A percentile compares a stretch with the other conserved stretches of the same genome.
phyloP scores from a whole-genome alignment of 208 protist genomes.

The Crithidia thermophila region DNA sequence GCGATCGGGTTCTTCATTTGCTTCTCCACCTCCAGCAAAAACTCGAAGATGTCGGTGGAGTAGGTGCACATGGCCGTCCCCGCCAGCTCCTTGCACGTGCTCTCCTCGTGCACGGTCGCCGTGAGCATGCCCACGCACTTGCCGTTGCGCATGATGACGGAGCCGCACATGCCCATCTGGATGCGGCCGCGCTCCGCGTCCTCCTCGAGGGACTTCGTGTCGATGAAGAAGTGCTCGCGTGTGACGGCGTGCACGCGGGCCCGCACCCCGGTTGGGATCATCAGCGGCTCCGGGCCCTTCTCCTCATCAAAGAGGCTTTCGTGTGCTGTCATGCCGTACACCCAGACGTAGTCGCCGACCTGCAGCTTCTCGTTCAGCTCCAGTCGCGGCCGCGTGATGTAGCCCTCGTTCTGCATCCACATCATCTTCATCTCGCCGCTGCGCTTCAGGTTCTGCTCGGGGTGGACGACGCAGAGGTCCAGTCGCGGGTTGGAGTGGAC shows the following conservation, averaged over 20 bases:
- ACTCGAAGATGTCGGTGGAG: slow-evolving; percentile 85
- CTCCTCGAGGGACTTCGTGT: slow-evolving; percentile 79
- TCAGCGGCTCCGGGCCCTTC: slow-evolving; percentile 81
- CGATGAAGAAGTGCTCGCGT: slow-evolving; percentile 90
- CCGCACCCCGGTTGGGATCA: slow-evolving; percentile 88
- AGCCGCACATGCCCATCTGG: slow-evolving; percentile 93
- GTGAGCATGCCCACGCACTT: slow-evolving; percentile 93
- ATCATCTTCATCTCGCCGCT: slow-evolving; percentile 93
- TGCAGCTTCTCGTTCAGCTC: slow-evolving; percentile 73
- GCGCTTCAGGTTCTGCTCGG: slow-evolving; percentile 88
- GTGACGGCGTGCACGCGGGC: slow-evolving; percentile 78
- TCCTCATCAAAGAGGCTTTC: slow-evolving; percentile 92
- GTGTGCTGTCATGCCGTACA: slow-evolving; percentile 91
- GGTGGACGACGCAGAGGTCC: slow-evolving; percentile 86
- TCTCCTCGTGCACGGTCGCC: slow-evolving; percentile 86
- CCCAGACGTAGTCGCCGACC: slow-evolving; percentile 88
- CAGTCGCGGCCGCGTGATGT: slow-evolving; percentile 76
- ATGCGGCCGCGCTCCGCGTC: slow-evolving; percentile 57
- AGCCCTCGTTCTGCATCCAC: slow-evolving; percentile 93
- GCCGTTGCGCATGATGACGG: slow-evolving; percentile 86
- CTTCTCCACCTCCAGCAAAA: slow-evolving; percentile 90
- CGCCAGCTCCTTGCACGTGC: slow-evolving; percentile 74
- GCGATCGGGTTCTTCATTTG: slow-evolving; percentile 81
- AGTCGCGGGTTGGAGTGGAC: slow-evolving; percentile 87
- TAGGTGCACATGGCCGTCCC: slow-evolving; percentile 92